These are phyloP conservation scores for Rhynchosporium agropyri DNA, from an alignment of 2,329 filamentous ascomycete species.

Conservation along the genomic window DNA sequence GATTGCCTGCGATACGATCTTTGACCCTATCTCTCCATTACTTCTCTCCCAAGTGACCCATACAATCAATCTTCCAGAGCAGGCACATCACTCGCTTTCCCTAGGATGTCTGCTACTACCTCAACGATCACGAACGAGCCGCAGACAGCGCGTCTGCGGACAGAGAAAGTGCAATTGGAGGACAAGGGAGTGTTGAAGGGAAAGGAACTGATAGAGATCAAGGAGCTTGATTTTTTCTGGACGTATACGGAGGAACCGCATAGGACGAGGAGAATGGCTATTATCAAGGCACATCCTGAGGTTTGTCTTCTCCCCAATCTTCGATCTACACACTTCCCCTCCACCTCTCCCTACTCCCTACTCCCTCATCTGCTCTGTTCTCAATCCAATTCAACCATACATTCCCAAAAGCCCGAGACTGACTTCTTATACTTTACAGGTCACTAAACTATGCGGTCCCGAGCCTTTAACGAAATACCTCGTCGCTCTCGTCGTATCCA, in stretches of 20 bases:
- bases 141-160: conserved; percentile 23
- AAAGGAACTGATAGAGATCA: conserved; percentile 29
- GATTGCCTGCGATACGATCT: not conserved
- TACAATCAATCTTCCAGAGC: conserved; percentile 11
- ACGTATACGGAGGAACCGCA: conserved; percentile 99
- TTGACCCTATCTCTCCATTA: not conserved
- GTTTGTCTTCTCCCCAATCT: conserved; percentile 50
- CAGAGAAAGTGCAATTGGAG: conserved; percentile 11
- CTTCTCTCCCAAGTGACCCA: conserved; percentile 1
- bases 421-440: conserved; percentile 52
- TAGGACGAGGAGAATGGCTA: conserved; percentile 83
- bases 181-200: not conserved
- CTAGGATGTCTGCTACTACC: conserved; percentile 33
- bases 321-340: not conserved
- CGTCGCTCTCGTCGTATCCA: conserved; percentile 77
- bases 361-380: too few relatives aligned
- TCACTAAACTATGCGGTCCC: conserved; percentile 94
- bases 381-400: too few relatives aligned
- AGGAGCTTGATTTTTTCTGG: conserved; percentile 77
- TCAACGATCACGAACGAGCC: conserved; percentile 30
- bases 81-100: conserved; percentile 21
- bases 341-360: not conserved
- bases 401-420: conserved; percentile 6
- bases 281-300: conserved; percentile 98
- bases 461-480: conserved; percentile 96